Evolutionary conservation across 2,329 filamentous ascomycete genomes (phyloP).

Genomic region (Fusarium graminum): DNA sequence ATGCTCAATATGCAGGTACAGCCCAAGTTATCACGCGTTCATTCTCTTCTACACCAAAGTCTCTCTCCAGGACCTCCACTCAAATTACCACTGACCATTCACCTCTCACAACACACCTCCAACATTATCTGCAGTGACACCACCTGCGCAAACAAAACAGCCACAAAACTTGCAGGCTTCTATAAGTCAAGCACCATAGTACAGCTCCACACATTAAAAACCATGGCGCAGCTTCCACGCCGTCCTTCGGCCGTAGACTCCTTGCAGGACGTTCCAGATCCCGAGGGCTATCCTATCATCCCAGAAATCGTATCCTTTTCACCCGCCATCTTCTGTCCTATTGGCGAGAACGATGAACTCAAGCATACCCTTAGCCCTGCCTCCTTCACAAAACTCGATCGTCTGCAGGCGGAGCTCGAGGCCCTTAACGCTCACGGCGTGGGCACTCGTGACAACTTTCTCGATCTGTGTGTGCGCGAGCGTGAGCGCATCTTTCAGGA

Average conservation of each 20-base stretch:
- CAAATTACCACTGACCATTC: not conserved
- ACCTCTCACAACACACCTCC: constrained; percentile 14
- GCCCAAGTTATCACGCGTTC: not conserved
- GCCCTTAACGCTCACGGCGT: constrained; percentile 46
- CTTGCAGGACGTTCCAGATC: constrained; percentile 22
- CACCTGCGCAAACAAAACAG: constrained; percentile 15
- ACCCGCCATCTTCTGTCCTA: constrained; percentile 52
- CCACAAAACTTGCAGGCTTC: constrained; percentile 9
- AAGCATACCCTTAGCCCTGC: constrained; percentile 9
- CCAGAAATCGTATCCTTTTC: constrained; percentile 14
- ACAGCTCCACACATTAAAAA: constrained; percentile 1
- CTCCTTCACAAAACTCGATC: constrained; percentile 29
- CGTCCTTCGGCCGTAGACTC: not conserved
- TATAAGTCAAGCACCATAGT: not conserved
- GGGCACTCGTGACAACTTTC: constrained; percentile 51
- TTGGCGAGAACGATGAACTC: constrained; percentile 33
- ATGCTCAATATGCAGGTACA: constrained; percentile 23
- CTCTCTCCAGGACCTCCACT: not conserved
- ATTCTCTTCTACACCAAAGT: too few species aligned
- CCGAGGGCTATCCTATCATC: constrained; percentile 30
- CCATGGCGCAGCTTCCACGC: constrained; percentile 32
- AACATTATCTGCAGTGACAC: constrained; percentile 16
- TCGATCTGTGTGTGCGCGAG: constrained; percentile 50
- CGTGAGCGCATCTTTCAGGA: constrained; percentile 50
- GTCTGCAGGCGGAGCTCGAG: constrained; percentile 42